A percentile compares a stretch with the other conserved stretches of the same genome.
phyloP scores from a whole-genome alignment of 2,329 filamentous ascomycete species.

The Ceratocystis albifundus region DNA sequence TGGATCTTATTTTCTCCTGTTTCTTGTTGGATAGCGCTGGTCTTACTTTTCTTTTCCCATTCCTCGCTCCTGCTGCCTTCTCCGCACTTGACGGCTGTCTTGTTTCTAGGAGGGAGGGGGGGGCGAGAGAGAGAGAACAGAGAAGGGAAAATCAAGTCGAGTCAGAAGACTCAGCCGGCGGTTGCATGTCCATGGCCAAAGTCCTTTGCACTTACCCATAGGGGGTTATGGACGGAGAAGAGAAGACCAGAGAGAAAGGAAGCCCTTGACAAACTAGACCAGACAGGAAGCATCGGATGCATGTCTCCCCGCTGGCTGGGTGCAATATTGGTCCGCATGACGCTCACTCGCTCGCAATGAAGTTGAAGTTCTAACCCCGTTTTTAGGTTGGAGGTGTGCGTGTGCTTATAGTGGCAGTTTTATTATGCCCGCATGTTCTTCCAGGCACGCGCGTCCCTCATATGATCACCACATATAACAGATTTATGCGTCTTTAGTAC shows the following conservation, averaged over 20 bases:
- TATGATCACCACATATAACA: too few relatives aligned
- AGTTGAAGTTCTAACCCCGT: too few relatives aligned
- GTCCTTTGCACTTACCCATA: neutral
- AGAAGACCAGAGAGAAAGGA: neutral
- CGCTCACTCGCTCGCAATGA: neutral
- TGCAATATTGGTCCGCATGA: neutral
- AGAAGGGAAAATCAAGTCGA: neutral
- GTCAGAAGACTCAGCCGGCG: neutral
- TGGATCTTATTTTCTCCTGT: neutral
- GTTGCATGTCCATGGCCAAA: neutral
- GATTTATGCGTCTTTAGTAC: too few relatives aligned
- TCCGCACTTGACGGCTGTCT: slow-evolving; percentile 9
- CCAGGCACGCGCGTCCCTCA: too few relatives aligned
- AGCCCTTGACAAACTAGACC: neutral
- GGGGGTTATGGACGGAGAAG: neutral
- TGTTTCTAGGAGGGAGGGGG: neutral
- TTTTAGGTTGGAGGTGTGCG: too few relatives aligned
- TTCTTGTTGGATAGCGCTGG: neutral
- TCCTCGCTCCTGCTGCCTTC: neutral
- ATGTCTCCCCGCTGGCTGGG: neutral
- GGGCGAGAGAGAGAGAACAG: neutral
- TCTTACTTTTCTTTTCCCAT: neutral
- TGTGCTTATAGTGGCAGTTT: too few relatives aligned
- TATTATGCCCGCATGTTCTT: too few relatives aligned
- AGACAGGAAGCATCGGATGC: neutral